phyloP scores from a whole-genome alignment of 1,284 basidiomycete genomes.

The Heterobasidion occidentale region DNA sequence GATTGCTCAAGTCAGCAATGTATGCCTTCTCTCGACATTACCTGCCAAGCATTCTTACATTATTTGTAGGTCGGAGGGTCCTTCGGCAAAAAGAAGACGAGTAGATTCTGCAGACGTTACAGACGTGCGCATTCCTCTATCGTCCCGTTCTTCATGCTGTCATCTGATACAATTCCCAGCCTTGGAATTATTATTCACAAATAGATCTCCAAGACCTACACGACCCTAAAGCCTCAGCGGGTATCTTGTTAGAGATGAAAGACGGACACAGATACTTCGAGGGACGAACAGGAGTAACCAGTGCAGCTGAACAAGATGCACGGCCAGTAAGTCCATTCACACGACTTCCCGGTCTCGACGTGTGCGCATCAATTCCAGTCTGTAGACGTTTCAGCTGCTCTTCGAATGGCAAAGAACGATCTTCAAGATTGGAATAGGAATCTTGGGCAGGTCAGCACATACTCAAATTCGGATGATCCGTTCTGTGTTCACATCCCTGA shows the following conservation, averaged over 20 bases:
- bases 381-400: constrained; percentile 34
- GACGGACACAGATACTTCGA: constrained; percentile 74
- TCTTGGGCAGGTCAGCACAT: constrained; percentile 44
- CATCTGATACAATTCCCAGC: constrained; percentile 9
- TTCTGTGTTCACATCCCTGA: not conserved
- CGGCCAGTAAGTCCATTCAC: constrained; percentile 21
- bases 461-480: not conserved
- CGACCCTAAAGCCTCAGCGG: constrained; percentile 52
- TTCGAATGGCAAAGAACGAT: constrained; percentile 37
- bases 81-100: constrained; percentile 51
- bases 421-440: constrained; percentile 51
- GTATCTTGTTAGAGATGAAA: constrained; percentile 80
- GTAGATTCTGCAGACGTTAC: constrained; percentile 28
- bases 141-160: not conserved
- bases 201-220: constrained; percentile 87
- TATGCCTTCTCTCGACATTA: constrained; percentile 24
- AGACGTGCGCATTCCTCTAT: constrained; percentile 19
- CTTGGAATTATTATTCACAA: constrained; percentile 50
- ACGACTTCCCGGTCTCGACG: not conserved
- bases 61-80: constrained; percentile 44
- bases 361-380: constrained; percentile 17
- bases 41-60: constrained; percentile 3
- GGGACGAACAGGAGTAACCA: constrained; percentile 37
- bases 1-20: constrained; percentile 75
- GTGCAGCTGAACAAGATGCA: constrained; percentile 19